Evolutionary conservation across 2,329 filamentous ascomycete species (phyloP).

Genomic region (Raffaelea deltoideospora): DNA sequence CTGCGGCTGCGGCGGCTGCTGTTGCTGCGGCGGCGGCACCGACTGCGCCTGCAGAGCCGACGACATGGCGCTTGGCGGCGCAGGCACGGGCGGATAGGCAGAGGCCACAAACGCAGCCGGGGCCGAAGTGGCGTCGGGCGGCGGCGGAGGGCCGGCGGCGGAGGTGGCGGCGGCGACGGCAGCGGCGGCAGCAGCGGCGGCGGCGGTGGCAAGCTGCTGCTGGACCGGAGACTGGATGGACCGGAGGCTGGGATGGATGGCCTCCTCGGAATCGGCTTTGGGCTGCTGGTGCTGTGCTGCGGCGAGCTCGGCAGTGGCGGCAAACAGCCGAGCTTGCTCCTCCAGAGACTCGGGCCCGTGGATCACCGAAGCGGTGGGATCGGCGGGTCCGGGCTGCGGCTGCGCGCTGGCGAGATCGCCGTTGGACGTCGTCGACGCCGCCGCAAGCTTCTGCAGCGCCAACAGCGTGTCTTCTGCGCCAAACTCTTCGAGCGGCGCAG

Average conservation of each 20-base stretch:
- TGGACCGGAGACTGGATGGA: too few species aligned
- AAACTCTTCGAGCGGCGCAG: constrained; percentile 1
- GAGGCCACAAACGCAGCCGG: neutral
- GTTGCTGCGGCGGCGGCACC: neutral
- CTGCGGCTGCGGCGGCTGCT: too few species aligned
- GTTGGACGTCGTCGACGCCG: constrained; percentile 7
- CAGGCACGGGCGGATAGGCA: neutral
- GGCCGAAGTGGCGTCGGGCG: constrained; percentile 1
- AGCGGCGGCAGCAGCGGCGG: neutral
- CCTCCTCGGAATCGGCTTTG: too few species aligned
- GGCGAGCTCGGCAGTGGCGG: too few species aligned
- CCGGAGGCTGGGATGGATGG: too few species aligned
- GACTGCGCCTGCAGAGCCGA: neutral
- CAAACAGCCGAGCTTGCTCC: too few species aligned
- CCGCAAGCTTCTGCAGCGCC: constrained; percentile 7
- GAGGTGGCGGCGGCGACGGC: neutral
- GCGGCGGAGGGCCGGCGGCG: neutral
- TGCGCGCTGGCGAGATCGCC: too few species aligned
- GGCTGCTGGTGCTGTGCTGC: too few species aligned
- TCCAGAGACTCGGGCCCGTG: too few species aligned
- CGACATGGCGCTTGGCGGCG: constrained; percentile 2
- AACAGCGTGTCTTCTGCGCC: constrained; percentile 5
- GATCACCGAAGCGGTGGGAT: too few species aligned
- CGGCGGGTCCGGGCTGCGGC: too few species aligned
- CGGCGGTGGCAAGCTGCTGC: neutral